Conservation (phyloP, 2,329 filamentous ascomycete genomes). For the Periglandula ipomoeae region DNA sequence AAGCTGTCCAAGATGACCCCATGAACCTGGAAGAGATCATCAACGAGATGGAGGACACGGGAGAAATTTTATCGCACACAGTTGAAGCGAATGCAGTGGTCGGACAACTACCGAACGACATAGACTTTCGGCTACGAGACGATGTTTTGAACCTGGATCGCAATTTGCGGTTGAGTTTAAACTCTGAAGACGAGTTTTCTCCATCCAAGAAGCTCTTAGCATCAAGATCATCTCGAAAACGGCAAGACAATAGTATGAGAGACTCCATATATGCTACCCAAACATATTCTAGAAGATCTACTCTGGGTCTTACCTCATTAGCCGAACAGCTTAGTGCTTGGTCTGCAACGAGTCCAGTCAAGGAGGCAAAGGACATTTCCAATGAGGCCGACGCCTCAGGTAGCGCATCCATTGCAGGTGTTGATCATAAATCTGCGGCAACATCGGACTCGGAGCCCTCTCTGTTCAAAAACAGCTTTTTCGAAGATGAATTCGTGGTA, state of each 20-base stretch:
- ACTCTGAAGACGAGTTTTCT: constrained; percentile 44
- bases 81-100: neutral
- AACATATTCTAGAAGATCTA: constrained; percentile 20
- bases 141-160: constrained; percentile 37
- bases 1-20: neutral
- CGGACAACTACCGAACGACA: constrained; percentile 5
- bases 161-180: constrained; percentile 37
- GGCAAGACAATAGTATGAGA: neutral
- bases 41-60: neutral
- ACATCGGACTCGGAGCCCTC: constrained; percentile 21
- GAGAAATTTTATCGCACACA: neutral
- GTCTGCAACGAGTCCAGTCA: constrained; percentile 46
- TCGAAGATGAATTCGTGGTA: constrained; percentile 51
- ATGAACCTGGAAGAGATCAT: neutral
- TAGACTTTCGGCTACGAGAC: constrained; percentile 32
- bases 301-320: constrained; percentile 53
- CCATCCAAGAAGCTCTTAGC: constrained; percentile 14
- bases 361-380: constrained; percentile 4
- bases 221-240: neutral
- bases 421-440: neutral
- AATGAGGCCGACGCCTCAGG: neutral
- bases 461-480: constrained; percentile 41
- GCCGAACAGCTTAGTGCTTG: constrained; percentile 53
- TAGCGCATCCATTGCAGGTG: neutral
- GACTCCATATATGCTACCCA: neutral